phyloP scores from a whole-genome alignment of 345 rosid species.

The Euphorbia lathyris region DNA sequence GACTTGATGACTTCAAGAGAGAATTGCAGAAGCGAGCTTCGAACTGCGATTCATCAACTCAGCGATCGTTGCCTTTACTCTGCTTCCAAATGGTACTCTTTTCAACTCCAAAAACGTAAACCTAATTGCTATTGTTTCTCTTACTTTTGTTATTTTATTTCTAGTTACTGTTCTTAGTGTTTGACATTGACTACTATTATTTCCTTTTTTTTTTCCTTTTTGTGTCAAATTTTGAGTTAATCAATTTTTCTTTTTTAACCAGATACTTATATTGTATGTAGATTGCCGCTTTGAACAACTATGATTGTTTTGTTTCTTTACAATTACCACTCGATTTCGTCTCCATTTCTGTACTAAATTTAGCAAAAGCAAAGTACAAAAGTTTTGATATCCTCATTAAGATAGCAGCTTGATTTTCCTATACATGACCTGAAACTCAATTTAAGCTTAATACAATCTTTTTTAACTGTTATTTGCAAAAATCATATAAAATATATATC shows the following conservation, averaged over 20 bases:
- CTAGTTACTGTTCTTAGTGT: background rate
- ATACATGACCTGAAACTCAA: no score
- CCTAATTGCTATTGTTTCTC: conserved; percentile 3
- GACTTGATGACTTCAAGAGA: conserved; percentile 73
- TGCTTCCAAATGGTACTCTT: conserved; percentile 75
- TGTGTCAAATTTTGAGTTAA: no score
- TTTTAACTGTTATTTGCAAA: background rate
- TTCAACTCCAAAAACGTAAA: conserved; percentile 43
- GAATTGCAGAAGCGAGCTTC: conserved; percentile 71
- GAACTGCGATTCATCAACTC: conserved; percentile 77
- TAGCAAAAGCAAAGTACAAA: no score
- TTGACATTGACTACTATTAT: background rate
- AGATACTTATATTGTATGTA: no score
- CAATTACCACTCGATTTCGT: no score
- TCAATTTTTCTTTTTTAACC: no score
- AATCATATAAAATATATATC: background rate
- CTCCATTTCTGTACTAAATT: no score
- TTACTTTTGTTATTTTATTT: background rate
- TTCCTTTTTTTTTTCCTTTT: background rate
- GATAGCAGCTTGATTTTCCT: no score
- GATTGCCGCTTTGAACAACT: no score
- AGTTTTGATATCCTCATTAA: no score
- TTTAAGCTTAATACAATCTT: no score
- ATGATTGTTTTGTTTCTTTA: no score
- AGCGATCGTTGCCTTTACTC: conserved; percentile 83